Evolutionary conservation across 768 basidiomycete species (phyloP).

Genomic region (Suillus ampliporus): DNA sequence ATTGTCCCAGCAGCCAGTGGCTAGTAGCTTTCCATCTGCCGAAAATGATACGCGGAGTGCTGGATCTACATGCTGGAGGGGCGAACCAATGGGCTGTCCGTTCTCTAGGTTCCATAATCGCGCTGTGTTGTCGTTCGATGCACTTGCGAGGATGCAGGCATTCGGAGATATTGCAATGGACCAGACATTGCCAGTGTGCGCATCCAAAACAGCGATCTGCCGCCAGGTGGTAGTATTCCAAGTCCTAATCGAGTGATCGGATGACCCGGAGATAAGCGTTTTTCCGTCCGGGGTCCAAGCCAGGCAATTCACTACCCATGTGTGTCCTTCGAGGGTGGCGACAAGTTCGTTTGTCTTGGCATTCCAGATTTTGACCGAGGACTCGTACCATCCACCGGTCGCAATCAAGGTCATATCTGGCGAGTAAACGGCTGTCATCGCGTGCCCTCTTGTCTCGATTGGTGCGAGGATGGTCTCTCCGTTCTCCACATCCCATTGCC

Average conservation of each 20-base stretch:
- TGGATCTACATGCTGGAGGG: neutral
- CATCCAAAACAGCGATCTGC: too few relatives aligned
- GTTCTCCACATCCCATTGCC: too few relatives aligned
- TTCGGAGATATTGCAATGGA: constrained; percentile 26
- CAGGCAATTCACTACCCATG: neutral
- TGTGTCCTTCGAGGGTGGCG: constrained; percentile 7
- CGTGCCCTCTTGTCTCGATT: too few relatives aligned
- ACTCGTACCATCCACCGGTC: neutral
- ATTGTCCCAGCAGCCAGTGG: too few relatives aligned
- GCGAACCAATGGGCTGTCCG: constrained; percentile 7
- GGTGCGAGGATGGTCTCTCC: too few relatives aligned
- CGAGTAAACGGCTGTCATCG: constrained; percentile 2
- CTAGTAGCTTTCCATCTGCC: too few relatives aligned
- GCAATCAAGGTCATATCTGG: neutral
- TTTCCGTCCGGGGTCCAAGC: neutral
- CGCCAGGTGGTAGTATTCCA: too few relatives aligned
- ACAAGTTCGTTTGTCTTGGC: constrained; percentile 1
- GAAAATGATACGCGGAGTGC: too few relatives aligned
- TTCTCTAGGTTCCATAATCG: constrained; percentile 16
- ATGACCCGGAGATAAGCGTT: constrained; percentile 1
- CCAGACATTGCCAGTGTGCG: constrained; percentile 9
- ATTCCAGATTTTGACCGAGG: constrained; percentile 3
- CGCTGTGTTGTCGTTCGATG: constrained; percentile 14
- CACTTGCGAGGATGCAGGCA: constrained; percentile 20
- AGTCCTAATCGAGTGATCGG: neutral